Base-by-base conservation (phyloP, 2,329 filamentous ascomycete genomes). In the Botryotinia convoluta region DNA sequence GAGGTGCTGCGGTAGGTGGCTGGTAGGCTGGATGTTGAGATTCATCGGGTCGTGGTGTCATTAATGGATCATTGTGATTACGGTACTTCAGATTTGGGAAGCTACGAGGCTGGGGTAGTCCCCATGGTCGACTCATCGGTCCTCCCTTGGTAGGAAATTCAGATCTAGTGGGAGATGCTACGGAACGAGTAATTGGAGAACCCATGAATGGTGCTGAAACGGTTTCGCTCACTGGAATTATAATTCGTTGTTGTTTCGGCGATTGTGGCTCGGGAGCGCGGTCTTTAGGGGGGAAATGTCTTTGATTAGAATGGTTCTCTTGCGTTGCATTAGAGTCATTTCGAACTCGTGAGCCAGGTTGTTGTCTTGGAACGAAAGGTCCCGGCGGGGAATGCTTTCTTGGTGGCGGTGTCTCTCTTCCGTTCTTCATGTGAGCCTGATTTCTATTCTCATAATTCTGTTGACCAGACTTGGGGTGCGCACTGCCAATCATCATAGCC, bases 361-460 rank as follows among this genome's bases (percentile, higher is more conserved):
- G 78, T 59, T 77, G 75, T 54, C 75, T 76, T 63, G 77, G 74
- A 35, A 73, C 60, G 73, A 80, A 80, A 5, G 77, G 76, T 62
- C 73, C 60, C 26, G 79, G 75, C 26, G 77, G 78, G 18, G 76
- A 78, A 51, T 77, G 62, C 60, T 79, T 80, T 70, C 80, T 74
- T 74, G 78, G 70, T 4, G 84, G 82, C 48, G 91, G 88, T 0
- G 89, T 89, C 72, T 92, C 91, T 39, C 91, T 88, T 42, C 91
- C 92, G 78, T 92, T 89, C 76, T 95, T 92, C 81, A 97, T 88
- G 80, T 94, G 92, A 65, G 93, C 84, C 79, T 97, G 92, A 62
- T 94, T 89, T 79, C 93, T 92, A 32, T 91, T 89, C 79, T 98
- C 95, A 78, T 97, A 93, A 77, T 96, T 97, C 12, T 90, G 88